Base-by-base conservation (phyloP, 208 protist genomes). In the Leptomonas seymouri region DNA sequence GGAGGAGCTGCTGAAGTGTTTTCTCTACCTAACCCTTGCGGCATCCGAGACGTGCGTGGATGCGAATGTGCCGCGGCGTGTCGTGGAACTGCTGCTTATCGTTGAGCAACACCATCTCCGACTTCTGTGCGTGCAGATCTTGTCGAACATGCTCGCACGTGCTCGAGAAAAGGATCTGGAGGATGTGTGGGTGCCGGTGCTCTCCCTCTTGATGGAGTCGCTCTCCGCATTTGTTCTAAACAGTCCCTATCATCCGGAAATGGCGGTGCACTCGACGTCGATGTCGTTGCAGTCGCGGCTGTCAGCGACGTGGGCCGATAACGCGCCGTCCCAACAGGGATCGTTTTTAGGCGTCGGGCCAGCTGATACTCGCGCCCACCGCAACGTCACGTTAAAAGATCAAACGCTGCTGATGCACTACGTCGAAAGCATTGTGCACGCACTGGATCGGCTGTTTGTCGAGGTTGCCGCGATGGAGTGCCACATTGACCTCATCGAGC, bases 1-100 rank as follows among this genome's bases (percentile, higher is more conserved):
- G 21, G 89, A 94, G 70, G 86, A 92, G 62, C 56, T 92, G 51
- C 71, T 94, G 46, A 84, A 84, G 50, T 94, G 89, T 67, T 72
- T 92, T 46, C 63, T 69, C 16, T 77, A 84, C 59, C 31, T 91
- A 20, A 55, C 80, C 6, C 53, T 84, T 9, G 46, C 84, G 3
- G 67, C 75, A 27, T 51, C 85, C 50, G 61, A 78, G 2, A 55
- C 66, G 12, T 70, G 85, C 45, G 45, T 89, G 2, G 57, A 71
- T 18, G 45, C 71, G 2, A 2, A 74, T 5, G 76, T 80, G 27
- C 60, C 85, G 23, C 27, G n/a, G 0, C 53, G 63, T 39, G 54
- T 87, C 9, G 48, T 76, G 5, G 30, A 48, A 42, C 58, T 94
- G 36, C 74, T 90, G 58, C 67, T 75, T 9, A 48, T 81, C 48